Base-by-base conservation (phyloP, 2,329 filamentous ascomycete species). In the Pseudopithomyces maydicus region DNA sequence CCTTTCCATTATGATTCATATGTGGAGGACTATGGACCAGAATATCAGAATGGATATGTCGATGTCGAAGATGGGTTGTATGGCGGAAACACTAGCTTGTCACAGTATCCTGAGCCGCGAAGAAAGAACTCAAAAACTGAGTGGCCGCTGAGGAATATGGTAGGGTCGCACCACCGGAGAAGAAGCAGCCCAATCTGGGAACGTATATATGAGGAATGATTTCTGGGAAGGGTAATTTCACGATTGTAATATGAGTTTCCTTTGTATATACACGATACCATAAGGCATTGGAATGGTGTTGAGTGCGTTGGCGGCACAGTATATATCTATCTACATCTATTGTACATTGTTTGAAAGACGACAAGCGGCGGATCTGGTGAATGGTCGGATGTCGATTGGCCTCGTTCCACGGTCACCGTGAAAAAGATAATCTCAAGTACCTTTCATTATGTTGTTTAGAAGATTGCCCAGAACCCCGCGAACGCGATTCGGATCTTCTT, bases 21-120 rank as follows among this genome's bases (percentile, higher is more conserved):
- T 43, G 57, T 69, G 15, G 73, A 75, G 36, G 69, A 74, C 54
- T 73, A 73, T 32, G 69, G 69, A 3, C 68, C 72, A 2, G 72
- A 74, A 41, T 74, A 67, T 43, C 49, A 61, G 11, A 45, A 53
- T 38, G 56, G 55, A 12, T 60, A 61, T 38, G 56, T 61, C 8
- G 69, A 70, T 26, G 59, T 65, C 2, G 63, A 70, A n/a, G 66
- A 71, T 19, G 70, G 69, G 0, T 22, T 70, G 19, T 74, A 72
- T 43, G 72, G 72, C 8, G 71, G 71, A 1, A 55, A 74, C 14
- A 62, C 63, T 5, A 70, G 65, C 39, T 44, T 74, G 2, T 67
- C 70, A 20, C 47, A 62, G 3, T 74, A 74, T 50, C 64, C 68
- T 1, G 61, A 65, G 7, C 56, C 59, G 11, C 56, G 59, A 15